Evolutionary conservation across 2,329 filamentous ascomycete genomes (phyloP).

Genomic region (Botryotinia globosa): DNA sequence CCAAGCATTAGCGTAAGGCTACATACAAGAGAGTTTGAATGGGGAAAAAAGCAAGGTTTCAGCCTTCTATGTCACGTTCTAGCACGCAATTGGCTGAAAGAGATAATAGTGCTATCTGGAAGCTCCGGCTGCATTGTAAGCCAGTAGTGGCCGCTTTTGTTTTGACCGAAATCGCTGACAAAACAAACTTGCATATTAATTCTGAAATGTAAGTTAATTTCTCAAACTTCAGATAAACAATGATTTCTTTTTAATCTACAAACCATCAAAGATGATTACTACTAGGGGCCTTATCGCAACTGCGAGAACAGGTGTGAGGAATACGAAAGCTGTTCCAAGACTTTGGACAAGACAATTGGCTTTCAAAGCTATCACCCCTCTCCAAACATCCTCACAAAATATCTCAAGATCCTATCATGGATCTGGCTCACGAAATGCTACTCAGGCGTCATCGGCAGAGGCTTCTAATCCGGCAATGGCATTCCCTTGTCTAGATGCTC

Average conservation of each 20-base stretch:
- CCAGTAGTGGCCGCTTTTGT: not conserved
- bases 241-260: not conserved
- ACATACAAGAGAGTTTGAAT: not conserved
- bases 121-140: not conserved
- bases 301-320: conserved; percentile 27
- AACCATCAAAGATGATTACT: conserved; percentile 29
- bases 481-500: conserved; percentile 84
- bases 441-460: conserved; percentile 27
- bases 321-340: conserved; percentile 20
- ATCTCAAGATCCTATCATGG: conserved; percentile 29
- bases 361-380: conserved; percentile 14
- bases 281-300: conserved; percentile 28
- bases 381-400: conserved; percentile 19
- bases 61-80: conserved; percentile 16
- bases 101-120: not conserved
- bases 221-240: not conserved
- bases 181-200: conserved; percentile 16
- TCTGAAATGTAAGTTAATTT: conserved; percentile 7
- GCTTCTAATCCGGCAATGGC: conserved; percentile 81
- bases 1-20: not conserved
- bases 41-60: not conserved
- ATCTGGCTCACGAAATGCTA: conserved; percentile 25
- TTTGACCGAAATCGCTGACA: conserved; percentile 22
- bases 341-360: conserved; percentile 28
- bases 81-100: conserved; percentile 26